Evolutionary conservation across 352 stramenopile species (phyloP).

Genomic region (Aphanomyces invadans): DNA sequence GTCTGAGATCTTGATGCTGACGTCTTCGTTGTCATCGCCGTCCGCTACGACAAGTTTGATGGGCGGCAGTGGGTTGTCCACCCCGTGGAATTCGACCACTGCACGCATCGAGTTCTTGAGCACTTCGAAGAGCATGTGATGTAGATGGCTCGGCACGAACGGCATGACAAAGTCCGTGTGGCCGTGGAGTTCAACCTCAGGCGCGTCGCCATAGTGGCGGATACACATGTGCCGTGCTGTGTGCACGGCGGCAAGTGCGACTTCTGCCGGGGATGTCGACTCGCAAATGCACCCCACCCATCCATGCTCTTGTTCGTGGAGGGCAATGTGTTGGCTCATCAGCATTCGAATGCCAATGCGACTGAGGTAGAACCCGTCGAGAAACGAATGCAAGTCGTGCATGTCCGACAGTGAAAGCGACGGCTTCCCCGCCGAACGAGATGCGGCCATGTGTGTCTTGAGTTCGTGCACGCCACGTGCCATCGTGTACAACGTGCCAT

Average conservation of each 20-base stretch:
- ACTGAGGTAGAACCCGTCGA: conserved; percentile 99
- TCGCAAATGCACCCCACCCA: conserved; percentile 94
- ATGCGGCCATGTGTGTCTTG: conserved; percentile 66
- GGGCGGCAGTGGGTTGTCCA: conserved; percentile 96
- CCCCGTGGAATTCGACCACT: conserved; percentile 95
- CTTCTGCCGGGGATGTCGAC: conserved; percentile 93
- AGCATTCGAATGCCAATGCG: conserved; percentile 99
- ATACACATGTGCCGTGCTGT: conserved; percentile 99
- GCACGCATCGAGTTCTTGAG: conserved; percentile 99
- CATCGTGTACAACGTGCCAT: conserved; percentile 98
- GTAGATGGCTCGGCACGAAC: conserved; percentile 92
- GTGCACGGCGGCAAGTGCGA: conserved; percentile 95
- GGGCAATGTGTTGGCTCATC: conserved; percentile 98
- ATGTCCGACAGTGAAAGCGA: conserved; percentile 85
- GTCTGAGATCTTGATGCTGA: conserved; percentile 99
- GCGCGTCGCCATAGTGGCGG: conserved; percentile 97
- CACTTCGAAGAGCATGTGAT: conserved; percentile 99
- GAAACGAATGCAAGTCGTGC: conserved; percentile 93
- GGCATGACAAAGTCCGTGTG: conserved; percentile 98
- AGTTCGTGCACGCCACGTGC: conserved; percentile 98
- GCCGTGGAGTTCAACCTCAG: conserved; percentile 97
- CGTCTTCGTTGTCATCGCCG: conserved; percentile 98
- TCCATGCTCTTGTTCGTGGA: conserved; percentile 85
- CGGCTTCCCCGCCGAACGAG: conserved; percentile 24
- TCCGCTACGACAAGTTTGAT: conserved; percentile 99